Evolutionary conservation across 305 asterid species (phyloP).

Genomic region (Fraxinus latifolia): DNA sequence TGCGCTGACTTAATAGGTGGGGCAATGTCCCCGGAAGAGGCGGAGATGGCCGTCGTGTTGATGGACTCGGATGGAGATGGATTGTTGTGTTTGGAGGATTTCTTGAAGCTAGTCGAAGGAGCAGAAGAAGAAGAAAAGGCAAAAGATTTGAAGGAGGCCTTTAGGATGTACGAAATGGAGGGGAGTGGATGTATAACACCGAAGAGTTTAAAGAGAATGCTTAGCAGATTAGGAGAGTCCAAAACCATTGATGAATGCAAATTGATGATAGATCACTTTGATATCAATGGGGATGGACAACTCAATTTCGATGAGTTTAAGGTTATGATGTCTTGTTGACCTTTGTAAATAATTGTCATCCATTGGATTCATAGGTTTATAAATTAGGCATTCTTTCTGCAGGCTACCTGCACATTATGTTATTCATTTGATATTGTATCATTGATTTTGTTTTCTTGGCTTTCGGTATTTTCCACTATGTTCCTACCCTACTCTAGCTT

Average conservation of each 20-base stretch:
- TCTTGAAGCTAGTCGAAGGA: constrained; percentile 34
- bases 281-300: constrained; percentile 44
- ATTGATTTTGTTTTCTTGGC: no score
- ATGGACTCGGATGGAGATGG: constrained; percentile 42
- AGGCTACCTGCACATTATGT: no score
- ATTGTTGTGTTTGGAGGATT: constrained; percentile 37
- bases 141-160: constrained; percentile 34
- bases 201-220: constrained; percentile 44
- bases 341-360: neutral
- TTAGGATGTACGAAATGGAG: constrained; percentile 42
- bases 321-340: constrained; percentile 39
- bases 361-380: neutral
- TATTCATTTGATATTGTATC: no score
- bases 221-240: constrained; percentile 39
- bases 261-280: constrained; percentile 37
- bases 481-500: no score
- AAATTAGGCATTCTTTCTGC: no score
- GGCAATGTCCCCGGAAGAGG: constrained; percentile 28
- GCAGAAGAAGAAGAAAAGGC: constrained; percentile 37
- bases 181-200: constrained; percentile 35
- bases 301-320: constrained; percentile 46
- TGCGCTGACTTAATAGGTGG: constrained; percentile 24
- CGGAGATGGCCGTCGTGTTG: constrained; percentile 19
- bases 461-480: no score
- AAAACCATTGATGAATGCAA: constrained; percentile 33